Evolutionary conservation across 768 basidiomycete species (phyloP).

Genomic region (Cubamyces lactineus): DNA sequence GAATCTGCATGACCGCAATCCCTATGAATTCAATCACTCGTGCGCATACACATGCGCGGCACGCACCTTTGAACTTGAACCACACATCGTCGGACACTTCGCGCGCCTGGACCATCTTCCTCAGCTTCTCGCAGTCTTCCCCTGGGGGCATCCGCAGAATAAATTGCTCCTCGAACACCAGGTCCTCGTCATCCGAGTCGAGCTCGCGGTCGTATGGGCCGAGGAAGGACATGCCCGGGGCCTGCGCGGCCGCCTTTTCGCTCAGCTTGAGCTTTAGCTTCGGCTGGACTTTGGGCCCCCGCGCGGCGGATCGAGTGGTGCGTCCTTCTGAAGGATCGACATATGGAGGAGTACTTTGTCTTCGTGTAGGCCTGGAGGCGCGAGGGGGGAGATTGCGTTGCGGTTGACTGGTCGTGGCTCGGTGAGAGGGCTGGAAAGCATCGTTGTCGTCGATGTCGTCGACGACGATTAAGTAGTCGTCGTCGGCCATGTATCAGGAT

Average conservation of each 20-base stretch:
- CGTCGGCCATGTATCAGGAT: conserved; percentile 21
- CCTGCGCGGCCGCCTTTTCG: conserved; percentile 78
- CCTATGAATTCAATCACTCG: not conserved
- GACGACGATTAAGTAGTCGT: conserved; percentile 34
- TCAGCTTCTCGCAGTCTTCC: conserved; percentile 76
- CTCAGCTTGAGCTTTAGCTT: conserved; percentile 89
- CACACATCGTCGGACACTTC: conserved; percentile 83
- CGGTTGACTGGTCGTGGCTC: conserved; percentile 20
- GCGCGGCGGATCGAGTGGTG: conserved; percentile 31
- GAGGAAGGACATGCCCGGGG: conserved; percentile 85
- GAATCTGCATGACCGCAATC: conserved; percentile 60
- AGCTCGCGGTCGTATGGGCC: conserved; percentile 93
- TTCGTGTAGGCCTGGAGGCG: conserved; percentile 23
- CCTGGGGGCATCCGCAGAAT: conserved; percentile 87
- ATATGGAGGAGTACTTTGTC: conserved; percentile 27
- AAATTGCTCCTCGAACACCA: conserved; percentile 97
- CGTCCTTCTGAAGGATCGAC: conserved; percentile 30
- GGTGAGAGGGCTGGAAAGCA: conserved; percentile 22
- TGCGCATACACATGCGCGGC: not conserved
- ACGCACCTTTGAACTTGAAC: conserved; percentile 96
- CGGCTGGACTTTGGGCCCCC: conserved; percentile 43
- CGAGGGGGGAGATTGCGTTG: conserved; percentile 24
- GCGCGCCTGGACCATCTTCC: conserved; percentile 79
- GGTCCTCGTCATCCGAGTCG: conserved; percentile 93
- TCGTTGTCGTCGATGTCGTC: conserved; percentile 33